Evolutionary conservation across 345 rosid genomes (phyloP), one percentile per base, ranked within the genome.

Genomic region (Pugionium cornutum): DNA sequence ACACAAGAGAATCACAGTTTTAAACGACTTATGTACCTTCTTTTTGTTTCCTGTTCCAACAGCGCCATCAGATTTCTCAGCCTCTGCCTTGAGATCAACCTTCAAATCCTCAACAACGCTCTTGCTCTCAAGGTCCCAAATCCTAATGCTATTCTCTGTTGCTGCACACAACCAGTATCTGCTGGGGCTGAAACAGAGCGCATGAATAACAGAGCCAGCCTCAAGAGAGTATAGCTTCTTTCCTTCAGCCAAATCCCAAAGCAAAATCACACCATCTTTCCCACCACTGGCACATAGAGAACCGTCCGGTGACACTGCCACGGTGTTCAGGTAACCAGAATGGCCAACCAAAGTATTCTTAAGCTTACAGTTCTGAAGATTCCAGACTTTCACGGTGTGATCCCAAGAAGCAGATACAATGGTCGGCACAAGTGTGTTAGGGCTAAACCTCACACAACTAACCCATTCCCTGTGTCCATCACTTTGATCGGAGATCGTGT

Each of bases 101-200:
- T 82, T 92, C 84, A 89, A 77, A 57, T 92, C 98, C 76, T 87
- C 98, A 2, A 89, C 91, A 72, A 92, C 80, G 69, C 82, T 81
- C 84, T 92, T 92, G 67, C 97, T 92, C 77, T 92, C 97, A 4
- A 92, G 83, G 80, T 92, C 98, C 98, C 97, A 89, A 59, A 92
- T 87, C 86, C 87, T 89, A 46, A 92, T 89, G 52, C 95, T 86
- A 25, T 76, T 68, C 80, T 89, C 98, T 0, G 98, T 92, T 0
- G 95, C 98, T 0, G 98, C 97, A 54, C 97, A 92, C 9, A 92
- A 77, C 98, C 98, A 92, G 61, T 92, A 92, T 79, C 98, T 85
- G 69, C 87, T 92, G 3, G 98, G 98, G 40, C 97, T 85, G 56
- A 92, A 92, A 62, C 36, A 34, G 5, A 34, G 36, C 3, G 36